Evolutionary conservation across 2,329 filamentous ascomycete species (phyloP), one percentile per base, ranked within the genome.

Genomic region (Nothophoma quercina): DNA sequence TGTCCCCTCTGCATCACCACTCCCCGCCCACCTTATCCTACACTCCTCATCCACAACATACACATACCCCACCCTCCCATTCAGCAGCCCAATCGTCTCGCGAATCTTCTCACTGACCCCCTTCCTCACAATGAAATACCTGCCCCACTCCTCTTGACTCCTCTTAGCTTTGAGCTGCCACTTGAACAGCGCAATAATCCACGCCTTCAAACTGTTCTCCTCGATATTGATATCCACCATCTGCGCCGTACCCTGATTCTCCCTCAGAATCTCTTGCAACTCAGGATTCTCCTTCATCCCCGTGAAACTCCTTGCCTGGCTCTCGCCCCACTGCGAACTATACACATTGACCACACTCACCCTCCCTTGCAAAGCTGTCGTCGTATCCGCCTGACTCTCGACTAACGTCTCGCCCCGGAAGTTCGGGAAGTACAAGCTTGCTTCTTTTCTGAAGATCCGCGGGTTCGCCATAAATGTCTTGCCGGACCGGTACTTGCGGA

Each of bases 381-480:
- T 97, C 1, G 93, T 96, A 75, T 96, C 85, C 34, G 48, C 61
- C 5, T 29, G 50, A n/a, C 51, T 58, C 30, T 54, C 65, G 47
- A 84, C 77, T 23, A 97, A 81, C 2, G 92, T 97, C 63, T 84
- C 81, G 36, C 95, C 95, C 71, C 84, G 85, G 52, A 99, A 81
- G 77, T 99, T 99, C 36, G 95, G 95, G 78, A 99, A 97, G 80
- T 89, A 98, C 59, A 97, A 84, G 5, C 93, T 89, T 43, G 87
- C 83, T 30, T 96, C 90, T 60, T 83, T 83, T 68, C 87, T 89
- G 82, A 98, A 98, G 40, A 93, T 83, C n/a, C 88, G 83, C 4
- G 89, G 85, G 29, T 93, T 93, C 16, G 91, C 87, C 43, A 93
- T 79, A 77, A 97, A 99, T 19, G 91, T 91, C 77, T 99, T 99